Base-by-base conservation (phyloP, 805 yeast species). In the Wickerhamiella vanderwaltii region DNA sequence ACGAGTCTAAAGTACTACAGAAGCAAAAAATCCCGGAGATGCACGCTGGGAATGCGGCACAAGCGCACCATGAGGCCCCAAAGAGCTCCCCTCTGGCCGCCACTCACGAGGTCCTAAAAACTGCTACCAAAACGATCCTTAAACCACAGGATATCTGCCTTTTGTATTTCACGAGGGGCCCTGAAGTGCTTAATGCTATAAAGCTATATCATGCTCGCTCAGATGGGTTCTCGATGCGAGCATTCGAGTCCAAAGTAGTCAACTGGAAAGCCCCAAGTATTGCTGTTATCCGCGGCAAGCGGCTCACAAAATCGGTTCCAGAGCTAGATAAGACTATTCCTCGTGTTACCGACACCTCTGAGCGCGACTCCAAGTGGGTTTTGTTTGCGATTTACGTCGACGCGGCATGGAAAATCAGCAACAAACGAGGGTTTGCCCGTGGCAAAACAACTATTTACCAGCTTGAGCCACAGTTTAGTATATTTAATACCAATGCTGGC, bases 241-340 rank as follows among this genome's bases (percentile, higher is more conserved):
- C 95, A 0, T 70, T 88, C 44, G 95, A 87, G 59, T 71, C 79
- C 43, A 83, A 78, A 48, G 80, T 79, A 0, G 75, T 84, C 64
- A 84, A 86, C 51, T 88, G 96, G 95, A 76, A 73, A 50, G 91
- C 94, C 0, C 94, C 95, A 0, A 73, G 94, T 0, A 56, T 88
- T 1, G 49, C 87, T 6, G 46, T 87, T 0, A 64, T 88, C 0
- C 69, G 74, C 2, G 97, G 96, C 0, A 69, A 67, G 49, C 56
- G 49, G 12, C 43, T 57, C 4, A 22, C 33, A 9, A 29, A 9
- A 9, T 28, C 32, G 19, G 29, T 16, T n/a, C 37, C 29, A 15
- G 48, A 34, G 3, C 25, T 44, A 24, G 49, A 36, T 30, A 22
- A 25, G 20, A 19, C 40, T 9, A 34, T 44, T 9, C 51, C 54